Evolutionary conservation across 331 rosid species (phyloP).

Genomic region (Quercus phellos): DNA sequence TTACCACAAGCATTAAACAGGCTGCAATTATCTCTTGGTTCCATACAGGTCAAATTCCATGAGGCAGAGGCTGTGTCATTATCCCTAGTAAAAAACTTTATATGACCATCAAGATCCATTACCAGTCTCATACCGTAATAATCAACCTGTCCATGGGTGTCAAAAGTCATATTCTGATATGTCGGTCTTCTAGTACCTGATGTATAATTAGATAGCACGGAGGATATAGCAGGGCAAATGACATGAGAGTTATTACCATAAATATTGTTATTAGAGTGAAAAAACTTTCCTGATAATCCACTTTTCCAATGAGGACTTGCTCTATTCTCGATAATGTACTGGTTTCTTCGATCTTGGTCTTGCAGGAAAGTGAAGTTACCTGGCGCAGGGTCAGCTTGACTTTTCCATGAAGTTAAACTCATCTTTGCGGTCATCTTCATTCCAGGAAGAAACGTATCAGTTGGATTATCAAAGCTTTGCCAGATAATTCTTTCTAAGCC

Average conservation of each 20-base stretch:
- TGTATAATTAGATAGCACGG: too few species aligned
- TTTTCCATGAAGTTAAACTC: slow-evolving; percentile 40
- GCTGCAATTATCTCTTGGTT: slow-evolving; percentile 42
- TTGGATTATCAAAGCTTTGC: slow-evolving; percentile 65
- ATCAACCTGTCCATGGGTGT: too few species aligned
- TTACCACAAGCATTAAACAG: slow-evolving; percentile 39
- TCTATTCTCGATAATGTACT: slow-evolving; percentile 12
- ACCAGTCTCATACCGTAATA: slow-evolving; percentile 22
- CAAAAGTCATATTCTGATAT: too few species aligned
- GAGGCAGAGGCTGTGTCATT: neutral
- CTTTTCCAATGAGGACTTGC: too few species aligned
- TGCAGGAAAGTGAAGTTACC: slow-evolving; percentile 51
- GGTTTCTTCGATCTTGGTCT: slow-evolving; percentile 17
- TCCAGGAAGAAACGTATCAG: slow-evolving; percentile 64
- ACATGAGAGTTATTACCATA: too few species aligned
- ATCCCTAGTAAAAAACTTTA: slow-evolving; percentile 16
- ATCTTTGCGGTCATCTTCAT: slow-evolving; percentile 43
- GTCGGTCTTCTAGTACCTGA: too few species aligned
- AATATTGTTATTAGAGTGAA: too few species aligned
- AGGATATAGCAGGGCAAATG: too few species aligned
- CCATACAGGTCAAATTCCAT: neutral
- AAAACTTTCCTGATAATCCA: too few species aligned
- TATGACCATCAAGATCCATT: slow-evolving; percentile 43
- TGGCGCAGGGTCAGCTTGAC: slow-evolving; percentile 23
- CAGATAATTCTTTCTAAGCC: slow-evolving; percentile 6